Percentiles rank a stretch among this genome's conserved stretches.
phyloP scores from a whole-genome alignment of 768 basidiomycete genomes.

The Leucosporidium scottii region DNA sequence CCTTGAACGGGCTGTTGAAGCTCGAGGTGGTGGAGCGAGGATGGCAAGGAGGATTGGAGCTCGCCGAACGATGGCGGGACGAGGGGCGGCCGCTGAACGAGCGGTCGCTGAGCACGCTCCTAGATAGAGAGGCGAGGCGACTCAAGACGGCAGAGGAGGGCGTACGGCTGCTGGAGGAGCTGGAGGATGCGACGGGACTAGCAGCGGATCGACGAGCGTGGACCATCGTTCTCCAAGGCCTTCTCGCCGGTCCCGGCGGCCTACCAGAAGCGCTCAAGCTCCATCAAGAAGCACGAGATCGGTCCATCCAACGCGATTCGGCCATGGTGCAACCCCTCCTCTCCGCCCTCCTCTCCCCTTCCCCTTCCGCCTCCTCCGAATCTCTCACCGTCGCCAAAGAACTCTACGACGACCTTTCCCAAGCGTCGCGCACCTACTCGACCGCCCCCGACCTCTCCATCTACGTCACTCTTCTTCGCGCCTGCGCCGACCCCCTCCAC shows the following conservation, averaged over 20 bases:
- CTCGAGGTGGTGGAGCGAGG: conserved; percentile 11
- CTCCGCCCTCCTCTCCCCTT: conserved; percentile 6
- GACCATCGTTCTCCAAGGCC: conserved; percentile 6
- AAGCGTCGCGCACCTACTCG: neutral
- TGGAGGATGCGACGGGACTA: conserved; percentile 4
- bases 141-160: conserved; percentile 2
- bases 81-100: conserved; percentile 4
- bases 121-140: neutral
- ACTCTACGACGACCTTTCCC: conserved; percentile 31
- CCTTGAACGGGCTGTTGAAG: conserved; percentile 21
- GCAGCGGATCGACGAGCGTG: conserved; percentile 17
- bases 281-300: conserved; percentile 26
- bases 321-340: conserved; percentile 33
- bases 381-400: conserved; percentile 8
- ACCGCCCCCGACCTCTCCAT: conserved; percentile 17
- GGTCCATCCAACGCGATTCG: conserved; percentile 23
- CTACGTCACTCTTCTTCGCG: conserved; percentile 26
- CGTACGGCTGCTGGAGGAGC: conserved; percentile 5
- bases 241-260: neutral
- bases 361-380: neutral
- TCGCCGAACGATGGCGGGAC: neutral
- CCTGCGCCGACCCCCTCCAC: conserved; percentile 24
- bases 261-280: conserved; percentile 20
- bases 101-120: conserved; percentile 19
- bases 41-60: neutral